These are phyloP conservation scores for Aspergillus sp. DNA, from an alignment of 2,329 filamentous ascomycete genomes.

Conservation along the genomic window DNA sequence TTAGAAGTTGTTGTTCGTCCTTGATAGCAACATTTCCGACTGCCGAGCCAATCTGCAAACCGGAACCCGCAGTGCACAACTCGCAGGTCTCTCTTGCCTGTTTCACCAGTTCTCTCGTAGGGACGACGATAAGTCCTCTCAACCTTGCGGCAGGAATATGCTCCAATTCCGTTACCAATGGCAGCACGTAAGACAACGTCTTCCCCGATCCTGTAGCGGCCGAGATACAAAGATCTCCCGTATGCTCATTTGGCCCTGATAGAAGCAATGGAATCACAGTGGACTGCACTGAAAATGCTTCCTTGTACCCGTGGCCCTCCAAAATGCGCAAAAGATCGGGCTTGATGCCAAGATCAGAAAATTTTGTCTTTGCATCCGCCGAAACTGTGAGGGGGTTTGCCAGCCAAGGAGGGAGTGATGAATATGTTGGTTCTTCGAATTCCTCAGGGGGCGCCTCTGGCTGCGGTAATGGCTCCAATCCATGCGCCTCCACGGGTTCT, in stretches of 20 bases:
- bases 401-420: conserved; percentile 74
- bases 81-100: conserved; percentile 77
- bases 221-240: conserved; percentile 78
- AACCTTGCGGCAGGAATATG: conserved; percentile 57
- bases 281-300: conserved; percentile 72
- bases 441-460: conserved; percentile 50
- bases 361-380: conserved; percentile 52
- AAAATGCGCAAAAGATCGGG: conserved; percentile 55
- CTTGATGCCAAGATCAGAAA: conserved; percentile 57
- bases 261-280: conserved; percentile 73
- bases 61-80: conserved; percentile 61
- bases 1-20: conserved; percentile 54
- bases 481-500: conserved; percentile 36
- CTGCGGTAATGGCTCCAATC: conserved; percentile 74
- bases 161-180: conserved; percentile 70
- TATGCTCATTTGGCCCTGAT: conserved; percentile 51
- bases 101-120: conserved; percentile 80
- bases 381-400: conserved; percentile 64
- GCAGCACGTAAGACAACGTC: conserved; percentile 82
- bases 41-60: conserved; percentile 70
- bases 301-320: conserved; percentile 57
- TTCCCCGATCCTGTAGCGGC: conserved; percentile 95
- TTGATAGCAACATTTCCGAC: conserved; percentile 70
- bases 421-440: conserved; percentile 57
- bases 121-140: conserved; percentile 75